Evolutionary conservation across 805 yeast genomes (phyloP).

Genomic region (Candida rishiriensis): DNA sequence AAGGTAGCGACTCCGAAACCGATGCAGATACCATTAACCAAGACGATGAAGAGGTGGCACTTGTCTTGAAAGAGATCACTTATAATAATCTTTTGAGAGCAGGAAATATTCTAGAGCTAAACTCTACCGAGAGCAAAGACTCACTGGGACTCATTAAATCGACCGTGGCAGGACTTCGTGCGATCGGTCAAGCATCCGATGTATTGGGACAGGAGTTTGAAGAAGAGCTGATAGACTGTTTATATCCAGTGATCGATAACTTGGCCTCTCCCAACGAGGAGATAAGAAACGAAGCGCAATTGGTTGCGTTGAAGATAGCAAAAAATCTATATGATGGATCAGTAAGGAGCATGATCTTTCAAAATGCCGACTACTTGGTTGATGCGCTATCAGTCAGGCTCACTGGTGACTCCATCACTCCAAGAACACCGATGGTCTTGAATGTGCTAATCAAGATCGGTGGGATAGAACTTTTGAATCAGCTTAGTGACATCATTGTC

Average conservation of each 20-base stretch:
- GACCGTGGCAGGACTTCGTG: constrained; percentile 37
- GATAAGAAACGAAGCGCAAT: constrained; percentile 48
- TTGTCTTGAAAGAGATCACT: constrained; percentile 18
- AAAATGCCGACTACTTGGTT: constrained; percentile 74
- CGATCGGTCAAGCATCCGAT: constrained; percentile 34
- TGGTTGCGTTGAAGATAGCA: constrained; percentile 49
- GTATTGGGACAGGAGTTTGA: constrained; percentile 37
- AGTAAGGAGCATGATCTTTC: constrained; percentile 48
- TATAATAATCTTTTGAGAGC: constrained; percentile 35
- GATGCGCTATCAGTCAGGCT: constrained; percentile 73
- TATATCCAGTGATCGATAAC: constrained; percentile 70
- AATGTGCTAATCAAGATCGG: constrained; percentile 66
- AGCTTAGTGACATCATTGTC: constrained; percentile 62
- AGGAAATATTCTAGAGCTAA: constrained; percentile 37
- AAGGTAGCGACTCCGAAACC: constrained; percentile 10
- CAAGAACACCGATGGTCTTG: constrained; percentile 67
- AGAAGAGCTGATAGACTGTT: constrained; percentile 59
- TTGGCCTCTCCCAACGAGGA: constrained; percentile 52
- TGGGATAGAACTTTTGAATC: constrained; percentile 60
- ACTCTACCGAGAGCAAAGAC: constrained; percentile 19
- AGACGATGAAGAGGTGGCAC: constrained; percentile 3
- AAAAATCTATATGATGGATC: constrained; percentile 50
- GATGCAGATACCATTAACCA: constrained; percentile 9
- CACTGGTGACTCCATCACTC: constrained; percentile 66
- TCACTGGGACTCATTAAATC: constrained; percentile 10